Evolutionary conservation across 1,284 basidiomycete species (phyloP).

Genomic region (Anthracocystis setariae): DNA sequence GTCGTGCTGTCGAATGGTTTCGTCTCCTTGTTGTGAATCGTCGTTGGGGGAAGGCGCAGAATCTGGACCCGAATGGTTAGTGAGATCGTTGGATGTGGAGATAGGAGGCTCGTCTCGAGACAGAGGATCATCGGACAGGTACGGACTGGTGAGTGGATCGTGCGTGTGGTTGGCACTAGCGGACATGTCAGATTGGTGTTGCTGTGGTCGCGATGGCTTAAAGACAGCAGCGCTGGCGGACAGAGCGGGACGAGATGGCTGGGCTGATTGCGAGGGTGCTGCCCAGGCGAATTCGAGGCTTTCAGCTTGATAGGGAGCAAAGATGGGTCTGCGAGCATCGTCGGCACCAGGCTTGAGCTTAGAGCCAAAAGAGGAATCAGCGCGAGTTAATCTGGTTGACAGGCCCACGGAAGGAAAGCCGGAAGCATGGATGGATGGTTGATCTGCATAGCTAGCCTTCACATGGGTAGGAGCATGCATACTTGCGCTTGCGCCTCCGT

Average conservation of each 20-base stretch:
- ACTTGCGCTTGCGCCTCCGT: constrained; percentile 48
- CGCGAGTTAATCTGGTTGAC: constrained; percentile 24
- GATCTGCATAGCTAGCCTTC: constrained; percentile 1
- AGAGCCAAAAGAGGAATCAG: constrained; percentile 36
- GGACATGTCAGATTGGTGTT: constrained; percentile 1
- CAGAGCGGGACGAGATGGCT: constrained; percentile 8
- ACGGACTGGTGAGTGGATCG: constrained; percentile 31
- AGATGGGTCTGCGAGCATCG: constrained; percentile 21
- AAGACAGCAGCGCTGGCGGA: constrained; percentile 38
- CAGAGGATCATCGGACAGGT: constrained; percentile 7
- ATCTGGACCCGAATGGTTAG: not conserved
- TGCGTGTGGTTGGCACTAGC: constrained; percentile 15
- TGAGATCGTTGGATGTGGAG: not conserved
- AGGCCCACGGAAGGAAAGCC: constrained; percentile 36
- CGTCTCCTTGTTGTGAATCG: not conserved
- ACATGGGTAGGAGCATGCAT: constrained; percentile 43
- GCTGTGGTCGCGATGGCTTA: constrained; percentile 13
- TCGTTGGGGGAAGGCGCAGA: not conserved
- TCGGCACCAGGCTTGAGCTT: constrained; percentile 4
- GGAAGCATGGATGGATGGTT: constrained; percentile 13
- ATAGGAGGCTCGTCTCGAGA: not conserved
- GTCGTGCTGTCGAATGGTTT: not conserved
- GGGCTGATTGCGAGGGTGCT: constrained; percentile 14
- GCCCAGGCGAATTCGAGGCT: constrained; percentile 27
- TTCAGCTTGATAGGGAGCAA: constrained; percentile 32